These are phyloP conservation scores for Beauveria caledonica DNA, from an alignment of 2,329 filamentous ascomycete genomes.

Conservation along the genomic window DNA sequence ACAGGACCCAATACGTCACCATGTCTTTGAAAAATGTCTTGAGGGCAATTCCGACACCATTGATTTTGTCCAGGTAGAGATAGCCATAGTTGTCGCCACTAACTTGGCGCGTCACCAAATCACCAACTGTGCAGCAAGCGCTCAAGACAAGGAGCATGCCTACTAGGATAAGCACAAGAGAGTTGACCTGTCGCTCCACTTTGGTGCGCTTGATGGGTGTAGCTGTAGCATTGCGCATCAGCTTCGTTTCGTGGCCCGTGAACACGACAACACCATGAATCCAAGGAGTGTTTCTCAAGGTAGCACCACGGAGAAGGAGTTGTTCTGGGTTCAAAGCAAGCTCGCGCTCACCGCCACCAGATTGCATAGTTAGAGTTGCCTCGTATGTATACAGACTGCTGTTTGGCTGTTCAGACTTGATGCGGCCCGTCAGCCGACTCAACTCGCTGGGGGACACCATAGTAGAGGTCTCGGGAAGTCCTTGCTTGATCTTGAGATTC, in stretches of 20 bases:
- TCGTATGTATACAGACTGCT: slow-evolving; percentile 98
- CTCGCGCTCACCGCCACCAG: slow-evolving; percentile 88
- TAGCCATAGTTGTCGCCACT: slow-evolving; percentile 59
- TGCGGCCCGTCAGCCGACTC: slow-evolving; percentile 72
- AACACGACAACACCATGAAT: slow-evolving; percentile 94
- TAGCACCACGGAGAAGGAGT: slow-evolving; percentile 84
- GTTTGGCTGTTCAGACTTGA: slow-evolving; percentile 95
- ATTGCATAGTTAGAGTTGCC: slow-evolving; percentile 84
- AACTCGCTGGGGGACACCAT: slow-evolving; percentile 83
- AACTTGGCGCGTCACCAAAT: slow-evolving; percentile 69
- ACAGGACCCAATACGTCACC: slow-evolving; percentile 97
- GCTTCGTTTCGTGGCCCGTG: slow-evolving; percentile 87
- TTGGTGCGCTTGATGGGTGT: slow-evolving; percentile 96
- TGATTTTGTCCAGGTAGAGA: slow-evolving; percentile 56
- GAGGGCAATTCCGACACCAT: slow-evolving; percentile 46
- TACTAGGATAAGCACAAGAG: slow-evolving; percentile 84
- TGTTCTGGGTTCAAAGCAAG: slow-evolving; percentile 85
- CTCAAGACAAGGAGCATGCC: slow-evolving; percentile 76
- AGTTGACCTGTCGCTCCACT: slow-evolving; percentile 89
- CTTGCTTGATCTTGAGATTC: slow-evolving; percentile 98
- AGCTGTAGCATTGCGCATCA: slow-evolving; percentile 97
- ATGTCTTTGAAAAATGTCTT: slow-evolving; percentile 87
- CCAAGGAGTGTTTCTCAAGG: slow-evolving; percentile 93
- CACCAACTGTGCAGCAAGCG: slow-evolving; percentile 83
- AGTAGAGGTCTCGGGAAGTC: slow-evolving; percentile 80